Evolutionary conservation across 192 early-diverging fungal genomes (phyloP).

Genomic region (Podila minutissima): DNA sequence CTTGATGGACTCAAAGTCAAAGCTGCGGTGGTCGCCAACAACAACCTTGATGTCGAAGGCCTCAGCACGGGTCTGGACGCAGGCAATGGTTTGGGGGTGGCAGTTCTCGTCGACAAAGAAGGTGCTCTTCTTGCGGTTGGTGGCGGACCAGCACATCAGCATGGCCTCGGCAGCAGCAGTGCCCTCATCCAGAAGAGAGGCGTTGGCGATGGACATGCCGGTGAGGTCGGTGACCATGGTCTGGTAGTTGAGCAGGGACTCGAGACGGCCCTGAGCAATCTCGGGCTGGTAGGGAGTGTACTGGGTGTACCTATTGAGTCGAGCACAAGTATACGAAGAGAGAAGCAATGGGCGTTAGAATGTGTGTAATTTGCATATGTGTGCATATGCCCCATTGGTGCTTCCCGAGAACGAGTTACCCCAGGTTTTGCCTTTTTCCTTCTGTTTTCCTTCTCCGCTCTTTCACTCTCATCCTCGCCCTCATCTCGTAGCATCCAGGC

Average conservation of each 20-base stretch:
- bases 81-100: slow-evolving; percentile 96
- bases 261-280: slow-evolving; percentile 98
- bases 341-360: slow-evolving; percentile 1
- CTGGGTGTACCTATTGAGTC: slow-evolving; percentile 56
- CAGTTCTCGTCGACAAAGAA: slow-evolving; percentile 95
- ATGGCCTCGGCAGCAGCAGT: slow-evolving; percentile 99
- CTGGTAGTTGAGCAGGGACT: slow-evolving; percentile 97
- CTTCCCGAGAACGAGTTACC: no score
- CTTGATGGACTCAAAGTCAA: slow-evolving; percentile 79
- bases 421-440: no score
- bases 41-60: slow-evolving; percentile 93
- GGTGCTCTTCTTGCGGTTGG: slow-evolving; percentile 81
- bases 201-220: slow-evolving; percentile 96
- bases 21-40: slow-evolving; percentile 82
- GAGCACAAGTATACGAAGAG: neutral
- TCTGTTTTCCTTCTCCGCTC: no score
- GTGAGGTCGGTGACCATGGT: slow-evolving; percentile 97
- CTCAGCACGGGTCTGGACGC: slow-evolving; percentile 93
- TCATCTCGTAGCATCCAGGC: no score
- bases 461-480: no score
- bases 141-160: slow-evolving; percentile 83
- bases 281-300: slow-evolving; percentile 99
- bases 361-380: neutral
- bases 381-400: no score
- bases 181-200: slow-evolving; percentile 98